A percentile compares a stretch with the other conserved stretches of the same genome.
These are phyloP conservation scores for Aschersonia sp. DNA, from an alignment of 2,329 filamentous ascomycete genomes.

Conservation along the genomic window DNA sequence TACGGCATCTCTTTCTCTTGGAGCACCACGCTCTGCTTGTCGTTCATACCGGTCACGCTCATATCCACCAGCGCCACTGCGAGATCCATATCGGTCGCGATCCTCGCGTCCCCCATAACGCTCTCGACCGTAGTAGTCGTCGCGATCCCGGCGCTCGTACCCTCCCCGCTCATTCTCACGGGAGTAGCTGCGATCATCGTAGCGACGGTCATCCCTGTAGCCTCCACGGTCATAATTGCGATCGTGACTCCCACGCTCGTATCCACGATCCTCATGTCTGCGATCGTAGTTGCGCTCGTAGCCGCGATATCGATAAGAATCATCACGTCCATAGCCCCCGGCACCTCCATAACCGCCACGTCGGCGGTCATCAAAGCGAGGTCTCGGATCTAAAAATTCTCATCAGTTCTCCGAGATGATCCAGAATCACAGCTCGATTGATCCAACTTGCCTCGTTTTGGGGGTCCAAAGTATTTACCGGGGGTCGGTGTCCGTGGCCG, in stretches of 20 bases:
- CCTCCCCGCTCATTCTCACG: slow-evolving; percentile 44
- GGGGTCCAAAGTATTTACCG: slow-evolving; percentile 97
- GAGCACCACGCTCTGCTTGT: slow-evolving; percentile 23
- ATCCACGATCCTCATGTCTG: slow-evolving; percentile 28
- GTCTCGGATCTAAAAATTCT: slow-evolving; percentile 19
- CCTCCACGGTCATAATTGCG: slow-evolving; percentile 27
- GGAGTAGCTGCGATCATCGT: slow-evolving; percentile 32
- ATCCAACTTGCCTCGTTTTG: slow-evolving; percentile 69
- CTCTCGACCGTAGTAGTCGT: slow-evolving; percentile 22
- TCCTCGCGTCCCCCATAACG: slow-evolving; percentile 30
- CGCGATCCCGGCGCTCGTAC: slow-evolving; percentile 34
- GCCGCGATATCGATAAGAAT: slow-evolving; percentile 42
- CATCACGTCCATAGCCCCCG: slow-evolving; percentile 32
- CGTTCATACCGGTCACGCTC: slow-evolving; percentile 36
- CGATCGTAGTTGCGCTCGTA: slow-evolving; percentile 27
- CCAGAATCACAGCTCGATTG: too few species aligned
- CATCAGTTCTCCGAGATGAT: neutral
- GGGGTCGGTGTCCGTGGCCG: slow-evolving; percentile 91
- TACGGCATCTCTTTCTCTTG: slow-evolving; percentile 24
- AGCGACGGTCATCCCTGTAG: slow-evolving; percentile 24
- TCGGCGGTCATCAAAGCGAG: slow-evolving; percentile 45
- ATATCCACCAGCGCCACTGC: slow-evolving; percentile 26
- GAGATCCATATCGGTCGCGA: slow-evolving; percentile 25
- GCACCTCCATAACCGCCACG: slow-evolving; percentile 42
- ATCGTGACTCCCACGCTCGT: slow-evolving; percentile 28